Base-by-base conservation (phyloP, 148 eudicot genomes). In the Mesembryanthemum crystallinum region DNA sequence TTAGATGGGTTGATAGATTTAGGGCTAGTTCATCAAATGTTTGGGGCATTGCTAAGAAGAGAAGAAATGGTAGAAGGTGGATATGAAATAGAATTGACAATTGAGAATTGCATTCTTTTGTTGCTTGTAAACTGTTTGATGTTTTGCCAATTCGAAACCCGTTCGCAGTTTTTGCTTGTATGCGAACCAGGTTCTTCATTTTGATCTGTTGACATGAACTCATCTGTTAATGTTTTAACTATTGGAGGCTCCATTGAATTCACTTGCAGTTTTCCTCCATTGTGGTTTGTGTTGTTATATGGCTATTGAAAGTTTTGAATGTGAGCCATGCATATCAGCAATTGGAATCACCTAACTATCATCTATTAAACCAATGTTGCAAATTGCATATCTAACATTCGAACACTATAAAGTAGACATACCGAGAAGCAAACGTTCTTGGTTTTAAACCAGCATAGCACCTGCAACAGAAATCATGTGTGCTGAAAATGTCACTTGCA, bases 1-100 rank as follows among this genome's bases (percentile, higher is more conserved):
- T 60, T 77, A 82, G 61, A 24, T 86, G 28, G 84, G 42, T 67
- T 59, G 79, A 79, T 77, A 64, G 24, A 37, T 69, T 83, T 67
- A 79, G 78, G 82, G 79, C 52, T 17, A 24, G 69, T 49, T 77
- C 17, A 54, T 15, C 15, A 51, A 43, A 73, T 73, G 42, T 77
- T 67, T 35, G 32, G 61, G 20, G 29, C 30, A 37, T 77, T 59
- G 1, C 63, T 62, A 72, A 86, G 80, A 82, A 78, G 82, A 82
- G 70, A 24, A 73, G 75, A 76, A 75, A 55, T 25, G 23, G 66
- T 67, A 69, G 69, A 68, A 62, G 76, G 64, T 74, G 81, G 81
- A 52, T 77, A 12, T 72, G 32, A 33, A 59, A 25, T 0, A 23
- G 18, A 45, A 37, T 17, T 21, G 57, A 27, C 1, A 17, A n/a